Base-by-base conservation (phyloP, 352 stramenopile species). In the Phytophthora pistaciae region DNA sequence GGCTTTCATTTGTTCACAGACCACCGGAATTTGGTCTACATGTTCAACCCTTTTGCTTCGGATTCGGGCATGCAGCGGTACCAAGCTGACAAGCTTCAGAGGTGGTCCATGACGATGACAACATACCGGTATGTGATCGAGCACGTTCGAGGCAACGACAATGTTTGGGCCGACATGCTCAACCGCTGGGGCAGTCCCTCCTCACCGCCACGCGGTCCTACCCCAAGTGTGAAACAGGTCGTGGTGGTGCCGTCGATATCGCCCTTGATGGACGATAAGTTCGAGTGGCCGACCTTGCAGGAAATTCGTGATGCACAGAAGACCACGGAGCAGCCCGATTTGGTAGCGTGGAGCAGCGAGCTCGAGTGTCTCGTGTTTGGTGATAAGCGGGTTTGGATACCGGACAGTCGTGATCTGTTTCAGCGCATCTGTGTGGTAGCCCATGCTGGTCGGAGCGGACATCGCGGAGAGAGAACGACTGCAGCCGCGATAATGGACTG, bases 21-120 rank as follows among this genome's bases (percentile, higher is more conserved):
- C 18, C 75, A 77, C 20, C 38, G 60, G 13, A 78, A 72, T 33
- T 53, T 77, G 0, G 70, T 79, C 5, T 68, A 79, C 38, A 64
- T 79, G 16, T 77, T 77, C n/a, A 44, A 58, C 10, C 55, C 55
- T 20, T 42, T 27, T 50, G 66, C 54, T 9, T 52, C 65, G 5
- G 50, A 65, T n/a, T 38, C 0, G 0, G 44, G 50, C 10, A 63
- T 69, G 8, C 63, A 74, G 9, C 27, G 60, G 9, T 56, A 76
- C 31, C 16, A 62, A 21, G 56, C 60, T 1, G 29, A 57, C 31
- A 79, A 79, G 46, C 44, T 79, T 1, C 57, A 63, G 18, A 10
- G 64, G 21, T 79, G 72, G 67, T 42, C 68, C 2, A 67, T 68
- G 31, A 56, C 36, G 0, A 68, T 79, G 29, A 60, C 55, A 5